These are phyloP conservation scores for Tylopilus vinaceipallidus DNA, from an alignment of 768 basidiomycete species.

Conservation along the genomic window DNA sequence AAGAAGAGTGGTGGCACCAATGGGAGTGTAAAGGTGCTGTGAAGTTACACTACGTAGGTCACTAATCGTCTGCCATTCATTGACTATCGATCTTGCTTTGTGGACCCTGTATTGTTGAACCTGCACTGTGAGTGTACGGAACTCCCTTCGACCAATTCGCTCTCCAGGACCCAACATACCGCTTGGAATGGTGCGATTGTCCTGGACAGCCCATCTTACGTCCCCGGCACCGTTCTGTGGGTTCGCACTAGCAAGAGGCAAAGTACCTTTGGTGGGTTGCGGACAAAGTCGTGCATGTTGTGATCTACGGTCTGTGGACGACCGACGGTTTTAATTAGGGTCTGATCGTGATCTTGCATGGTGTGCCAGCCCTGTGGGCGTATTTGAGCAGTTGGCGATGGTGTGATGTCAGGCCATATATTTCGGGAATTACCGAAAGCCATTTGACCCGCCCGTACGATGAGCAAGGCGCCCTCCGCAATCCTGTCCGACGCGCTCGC, in stretches of 20 bases:
- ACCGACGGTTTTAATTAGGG: conserved; percentile 29
- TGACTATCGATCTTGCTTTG: conserved; percentile 18
- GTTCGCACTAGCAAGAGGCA: not conserved
- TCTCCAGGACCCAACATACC: conserved; percentile 19
- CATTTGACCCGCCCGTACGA: conserved; percentile 17
- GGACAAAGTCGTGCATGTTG: conserved; percentile 34
- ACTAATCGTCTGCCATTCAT: conserved; percentile 8
- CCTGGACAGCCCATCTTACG: conserved; percentile 22
- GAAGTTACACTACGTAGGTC: conserved; percentile 14
- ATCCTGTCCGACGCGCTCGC: conserved; percentile 42
- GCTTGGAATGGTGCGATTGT: conserved; percentile 1
- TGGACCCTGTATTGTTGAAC: not conserved
- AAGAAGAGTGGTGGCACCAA: conserved; percentile 51
- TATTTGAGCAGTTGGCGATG: conserved; percentile 1
- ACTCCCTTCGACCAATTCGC: conserved; percentile 17
- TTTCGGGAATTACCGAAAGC: conserved; percentile 24
- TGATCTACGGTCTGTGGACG: conserved; percentile 25
- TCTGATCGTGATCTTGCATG: conserved; percentile 14
- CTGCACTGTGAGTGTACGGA: conserved; percentile 20
- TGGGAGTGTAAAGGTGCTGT: conserved; percentile 33
- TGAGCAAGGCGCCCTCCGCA: conserved; percentile 35
- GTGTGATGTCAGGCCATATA: conserved; percentile 10
- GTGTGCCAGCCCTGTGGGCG: conserved; percentile 6
- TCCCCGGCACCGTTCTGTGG: conserved; percentile 14
- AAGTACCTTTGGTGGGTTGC: conserved; percentile 29